These are phyloP conservation scores for Kregervanrija delftensis DNA, from an alignment of 805 yeast species.

Conservation along the genomic window DNA sequence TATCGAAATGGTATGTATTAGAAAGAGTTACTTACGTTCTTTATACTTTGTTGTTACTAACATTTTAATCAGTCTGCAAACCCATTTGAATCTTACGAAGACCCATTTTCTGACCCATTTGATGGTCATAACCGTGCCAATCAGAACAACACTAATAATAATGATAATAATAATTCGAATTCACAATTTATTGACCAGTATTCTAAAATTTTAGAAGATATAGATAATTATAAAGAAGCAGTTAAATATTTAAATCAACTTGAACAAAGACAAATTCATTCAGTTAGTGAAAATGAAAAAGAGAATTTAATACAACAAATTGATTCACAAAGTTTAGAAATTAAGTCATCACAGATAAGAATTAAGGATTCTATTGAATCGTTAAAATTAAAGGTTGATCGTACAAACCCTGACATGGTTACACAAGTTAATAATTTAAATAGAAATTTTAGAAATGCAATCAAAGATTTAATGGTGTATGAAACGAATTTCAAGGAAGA, in stretches of 20 bases:
- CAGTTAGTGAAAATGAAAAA: constrained; percentile 6
- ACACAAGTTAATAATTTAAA: constrained; percentile 84
- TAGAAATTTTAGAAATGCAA: constrained; percentile 69
- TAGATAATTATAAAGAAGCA: constrained; percentile 3
- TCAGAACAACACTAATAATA: neutral
- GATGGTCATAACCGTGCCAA: neutral
- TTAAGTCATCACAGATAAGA: constrained; percentile 4
- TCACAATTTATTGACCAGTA: constrained; percentile 1
- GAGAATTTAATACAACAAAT: constrained; percentile 2
- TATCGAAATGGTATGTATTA: too few species aligned
- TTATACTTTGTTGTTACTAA: too few species aligned
- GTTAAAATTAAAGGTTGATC: constrained; percentile 55
- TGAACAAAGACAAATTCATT: constrained; percentile 11
- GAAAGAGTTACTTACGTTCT: too few species aligned
- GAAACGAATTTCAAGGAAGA: constrained; percentile 77
- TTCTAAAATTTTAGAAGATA: constrained; percentile 5
- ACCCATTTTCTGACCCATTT: constrained; percentile 9
- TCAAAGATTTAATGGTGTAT: constrained; percentile 73
- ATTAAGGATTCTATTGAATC: constrained; percentile 66
- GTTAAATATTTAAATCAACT: constrained; percentile 7
- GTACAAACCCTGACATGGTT: constrained; percentile 63
- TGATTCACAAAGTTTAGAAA: constrained; percentile 9
- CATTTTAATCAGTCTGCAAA: constrained; percentile 1
- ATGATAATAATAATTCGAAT: neutral
- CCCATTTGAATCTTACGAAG: constrained; percentile 8